Base-by-base conservation (phyloP, 1,139 yeast species). In the Saccharomyces pastorianus region DNA sequence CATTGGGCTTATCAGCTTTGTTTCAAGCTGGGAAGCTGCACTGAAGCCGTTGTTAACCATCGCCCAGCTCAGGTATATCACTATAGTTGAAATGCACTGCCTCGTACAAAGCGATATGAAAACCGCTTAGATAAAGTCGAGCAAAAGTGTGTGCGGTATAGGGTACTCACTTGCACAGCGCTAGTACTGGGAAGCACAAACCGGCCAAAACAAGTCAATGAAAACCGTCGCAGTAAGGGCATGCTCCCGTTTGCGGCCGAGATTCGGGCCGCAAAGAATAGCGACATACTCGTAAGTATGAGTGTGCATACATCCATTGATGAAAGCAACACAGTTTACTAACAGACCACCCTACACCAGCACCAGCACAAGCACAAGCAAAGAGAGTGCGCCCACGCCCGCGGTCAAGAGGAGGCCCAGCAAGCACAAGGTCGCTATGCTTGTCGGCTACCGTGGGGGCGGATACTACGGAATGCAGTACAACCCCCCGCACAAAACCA, bases 401-500 rank as follows among this genome's bases (percentile, higher is more conserved):
- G 23, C 3, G n/a, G 11, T 6, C 13, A 8, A 23, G 20, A 42
- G 25, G 25, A 44, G 52, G 41, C 32, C 26, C 8, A 51, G 46
- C 2, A 57, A 57, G 46, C 55, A 64, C 41, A 91, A 91, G 69
- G 96, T 89, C 26, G 98, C 96, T 0, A 83, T 88, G 60, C 76
- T 89, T 82, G 77, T 93, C 61, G 98, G 99, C 1, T 93, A 93
- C 73, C 89, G 97, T 68, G 99, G 98, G 32, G 85, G 96, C 0
- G 97, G 97, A 0, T 93, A 90, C 70, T 95, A 89, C 70, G 99
- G 99, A 4, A 88, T 93, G 96, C 99, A 93, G 23, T 20, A 20
- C 23, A 20, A 20, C 23, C 23, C 23, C 23, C 23, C 23, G 23
- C 23, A 20, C 23, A 83, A 82, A 64, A 93, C 99, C 11, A 91